Conservation (phyloP, 2,329 filamentous ascomycete genomes). For the Fusarium nygamai region DNA sequence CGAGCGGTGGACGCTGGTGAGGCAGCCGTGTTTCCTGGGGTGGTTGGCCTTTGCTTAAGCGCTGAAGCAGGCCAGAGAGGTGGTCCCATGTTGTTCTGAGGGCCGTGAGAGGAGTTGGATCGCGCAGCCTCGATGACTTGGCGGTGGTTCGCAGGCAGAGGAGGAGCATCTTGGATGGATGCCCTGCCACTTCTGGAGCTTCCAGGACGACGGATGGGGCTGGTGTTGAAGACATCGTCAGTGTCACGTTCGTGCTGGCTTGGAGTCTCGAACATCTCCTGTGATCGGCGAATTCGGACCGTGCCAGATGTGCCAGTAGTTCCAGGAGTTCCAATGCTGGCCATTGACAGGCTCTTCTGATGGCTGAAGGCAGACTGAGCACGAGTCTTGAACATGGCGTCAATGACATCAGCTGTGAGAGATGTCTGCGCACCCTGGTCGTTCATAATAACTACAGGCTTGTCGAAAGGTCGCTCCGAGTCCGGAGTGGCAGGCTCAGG, state of each 20-base stretch:
- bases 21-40: conserved; percentile 63
- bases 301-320: conserved; percentile 53
- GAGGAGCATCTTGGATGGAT: conserved; percentile 64
- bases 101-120: conserved; percentile 61
- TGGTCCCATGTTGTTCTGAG: conserved; percentile 76
- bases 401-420: conserved; percentile 83
- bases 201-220: conserved; percentile 65
- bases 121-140: conserved; percentile 85
- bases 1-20: conserved; percentile 58
- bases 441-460: conserved; percentile 56
- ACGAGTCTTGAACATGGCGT: conserved; percentile 71
- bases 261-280: conserved; percentile 60
- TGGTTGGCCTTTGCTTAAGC: conserved; percentile 65
- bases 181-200: conserved; percentile 75
- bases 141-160: conserved; percentile 83
- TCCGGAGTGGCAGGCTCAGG: conserved; percentile 60
- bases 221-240: conserved; percentile 54
- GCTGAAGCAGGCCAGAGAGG: conserved; percentile 86
- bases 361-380: conserved; percentile 39
- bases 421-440: conserved; percentile 86
- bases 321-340: conserved; percentile 47
- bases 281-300: conserved; percentile 57
- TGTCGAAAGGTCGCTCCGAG: conserved; percentile 66
- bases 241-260: conserved; percentile 51
- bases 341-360: conserved; percentile 51